Evolutionary conservation across 495 filamentous ascomycete genomes (phyloP).

Genomic region (Aspergillus conjunctus): DNA sequence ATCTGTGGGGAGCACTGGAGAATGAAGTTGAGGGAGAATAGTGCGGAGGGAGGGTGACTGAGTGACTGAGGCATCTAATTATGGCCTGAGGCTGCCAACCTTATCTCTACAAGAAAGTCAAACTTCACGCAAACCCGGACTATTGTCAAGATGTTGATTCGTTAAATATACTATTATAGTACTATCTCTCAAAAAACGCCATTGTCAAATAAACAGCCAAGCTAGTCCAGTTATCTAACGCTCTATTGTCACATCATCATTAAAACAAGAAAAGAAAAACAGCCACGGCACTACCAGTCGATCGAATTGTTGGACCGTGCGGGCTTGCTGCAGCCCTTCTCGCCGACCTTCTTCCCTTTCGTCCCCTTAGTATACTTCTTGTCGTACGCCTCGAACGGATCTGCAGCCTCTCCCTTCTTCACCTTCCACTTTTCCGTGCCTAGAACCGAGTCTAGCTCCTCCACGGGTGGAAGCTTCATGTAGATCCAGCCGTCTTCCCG

Average conservation of each 20-base stretch:
- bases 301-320: constrained; percentile 54
- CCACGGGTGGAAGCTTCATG: constrained; percentile 78
- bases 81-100: too few species aligned
- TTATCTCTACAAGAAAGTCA: too few species aligned
- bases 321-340: constrained; percentile 48
- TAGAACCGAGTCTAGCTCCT: constrained; percentile 80
- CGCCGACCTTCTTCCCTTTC: constrained; percentile 59
- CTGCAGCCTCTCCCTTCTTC: constrained; percentile 65
- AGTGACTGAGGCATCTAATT: too few species aligned
- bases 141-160: too few species aligned
- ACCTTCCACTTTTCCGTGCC: constrained; percentile 86
- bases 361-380: constrained; percentile 55
- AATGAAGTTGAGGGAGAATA: too few species aligned
- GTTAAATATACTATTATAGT: too few species aligned
- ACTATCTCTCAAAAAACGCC: constrained; percentile 11
- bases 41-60: too few species aligned
- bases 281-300: constrained; percentile 61
- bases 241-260: constrained; percentile 15
- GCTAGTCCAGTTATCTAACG: constrained; percentile 4
- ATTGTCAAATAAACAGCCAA: constrained; percentile 7
- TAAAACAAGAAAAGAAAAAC: not conserved
- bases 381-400: constrained; percentile 71
- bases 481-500: constrained; percentile 82
- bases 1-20: too few species aligned
- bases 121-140: too few species aligned